Conservation (phyloP, 345 rosid species). For the Salix purpurea region DNA sequence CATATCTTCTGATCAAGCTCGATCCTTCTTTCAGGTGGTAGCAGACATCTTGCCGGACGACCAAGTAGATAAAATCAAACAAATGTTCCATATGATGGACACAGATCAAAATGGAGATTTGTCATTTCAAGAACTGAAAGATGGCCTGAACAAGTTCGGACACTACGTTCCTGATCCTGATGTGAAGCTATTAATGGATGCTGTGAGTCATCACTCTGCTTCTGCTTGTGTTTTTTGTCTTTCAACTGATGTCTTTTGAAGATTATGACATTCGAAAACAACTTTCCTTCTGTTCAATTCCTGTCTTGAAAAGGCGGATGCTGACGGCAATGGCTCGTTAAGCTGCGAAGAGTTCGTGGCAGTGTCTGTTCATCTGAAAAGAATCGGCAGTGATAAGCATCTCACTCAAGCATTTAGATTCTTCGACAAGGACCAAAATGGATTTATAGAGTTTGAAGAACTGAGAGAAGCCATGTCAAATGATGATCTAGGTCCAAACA, state of each 20-base stretch:
- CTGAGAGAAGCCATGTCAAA: constrained; percentile 54
- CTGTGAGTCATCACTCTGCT: constrained; percentile 35
- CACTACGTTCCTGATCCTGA: constrained; percentile 65
- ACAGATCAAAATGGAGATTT: constrained; percentile 69
- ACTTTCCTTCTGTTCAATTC: neutral
- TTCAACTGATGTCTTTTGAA: neutral
- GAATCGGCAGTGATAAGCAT: constrained; percentile 60
- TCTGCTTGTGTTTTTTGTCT: neutral
- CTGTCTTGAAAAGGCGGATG: constrained; percentile 47
- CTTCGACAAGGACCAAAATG: constrained; percentile 66
- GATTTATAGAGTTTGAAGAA: constrained; percentile 73
- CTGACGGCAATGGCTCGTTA: constrained; percentile 69
- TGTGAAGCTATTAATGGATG: constrained; percentile 68
- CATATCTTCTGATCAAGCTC: neutral
- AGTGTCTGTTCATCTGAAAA: constrained; percentile 64
- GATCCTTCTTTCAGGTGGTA: constrained; percentile 46
- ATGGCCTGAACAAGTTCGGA: constrained; percentile 56
- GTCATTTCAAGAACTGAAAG: constrained; percentile 68
- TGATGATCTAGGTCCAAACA: constrained; percentile 41
- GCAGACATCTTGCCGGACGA: constrained; percentile 78
- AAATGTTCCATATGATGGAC: constrained; percentile 74
- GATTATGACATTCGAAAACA: neutral
- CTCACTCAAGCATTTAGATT: constrained; percentile 53
- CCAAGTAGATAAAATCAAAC: constrained; percentile 44
- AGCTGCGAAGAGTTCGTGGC: constrained; percentile 81